A percentile compares a stretch with the other conserved stretches of the same genome.
phyloP scores from a whole-genome alignment of 352 stramenopile genomes.

The Saprolegnia diclina region DNA sequence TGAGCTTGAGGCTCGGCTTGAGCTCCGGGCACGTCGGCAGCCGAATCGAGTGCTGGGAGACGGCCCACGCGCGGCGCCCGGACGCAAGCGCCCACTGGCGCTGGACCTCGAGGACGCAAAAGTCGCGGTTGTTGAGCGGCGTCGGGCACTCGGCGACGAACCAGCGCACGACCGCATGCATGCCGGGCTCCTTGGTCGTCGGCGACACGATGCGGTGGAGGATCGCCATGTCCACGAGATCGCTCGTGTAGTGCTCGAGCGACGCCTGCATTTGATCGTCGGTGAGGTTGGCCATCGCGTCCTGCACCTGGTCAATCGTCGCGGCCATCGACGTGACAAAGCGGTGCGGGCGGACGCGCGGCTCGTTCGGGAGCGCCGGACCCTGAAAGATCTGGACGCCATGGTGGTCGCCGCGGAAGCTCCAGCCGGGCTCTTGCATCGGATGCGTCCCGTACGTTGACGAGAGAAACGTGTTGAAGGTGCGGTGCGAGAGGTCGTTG shows the following conservation, averaged over 20 bases:
- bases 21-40: conserved; percentile 12
- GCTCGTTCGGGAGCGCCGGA: neutral
- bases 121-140: conserved; percentile 21
- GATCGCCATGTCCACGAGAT: conserved; percentile 8
- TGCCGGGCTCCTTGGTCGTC: conserved; percentile 6
- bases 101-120: conserved; percentile 25
- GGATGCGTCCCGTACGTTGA: conserved; percentile 5
- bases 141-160: conserved; percentile 20
- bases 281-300: conserved; percentile 7
- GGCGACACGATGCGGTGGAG: conserved; percentile 1
- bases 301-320: conserved; percentile 66
- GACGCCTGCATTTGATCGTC: conserved; percentile 12
- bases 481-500: conserved; percentile 3
- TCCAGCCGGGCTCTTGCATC: conserved; percentile 10
- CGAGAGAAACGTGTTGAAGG: conserved; percentile 12
- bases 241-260: conserved; percentile 4
- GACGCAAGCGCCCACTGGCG: neutral
- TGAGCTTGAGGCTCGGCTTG: conserved; percentile 3
- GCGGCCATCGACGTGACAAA: conserved; percentile 58
- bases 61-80: neutral
- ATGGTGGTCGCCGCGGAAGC: conserved; percentile 4
- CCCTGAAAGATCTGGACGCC: conserved; percentile 11
- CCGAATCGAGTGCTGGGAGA: conserved; percentile 3
- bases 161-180: conserved; percentile 14
- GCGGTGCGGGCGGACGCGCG: conserved; percentile 5